phyloP scores from a whole-genome alignment of 192 early-diverging fungal genomes.

The Coemansia asiatica region DNA sequence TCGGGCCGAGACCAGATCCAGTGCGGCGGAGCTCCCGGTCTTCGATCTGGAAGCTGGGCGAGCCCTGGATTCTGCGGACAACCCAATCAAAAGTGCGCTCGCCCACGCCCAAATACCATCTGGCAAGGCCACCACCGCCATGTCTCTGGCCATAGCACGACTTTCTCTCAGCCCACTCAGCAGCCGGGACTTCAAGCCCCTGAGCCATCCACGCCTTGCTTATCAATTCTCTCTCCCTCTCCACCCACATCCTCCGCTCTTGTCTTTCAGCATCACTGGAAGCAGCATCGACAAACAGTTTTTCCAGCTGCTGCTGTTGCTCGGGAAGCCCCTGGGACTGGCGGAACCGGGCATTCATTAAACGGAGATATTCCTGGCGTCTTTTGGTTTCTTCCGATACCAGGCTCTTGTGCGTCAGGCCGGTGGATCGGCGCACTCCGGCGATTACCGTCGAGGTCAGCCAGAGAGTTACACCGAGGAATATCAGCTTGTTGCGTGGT shows the following conservation, averaged over 20 bases:
- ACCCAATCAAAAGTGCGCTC: conserved; percentile 52
- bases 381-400: neutral
- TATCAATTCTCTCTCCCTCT: neutral
- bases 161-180: conserved; percentile 1
- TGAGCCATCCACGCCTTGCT: neutral
- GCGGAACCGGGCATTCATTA: conserved; percentile 4
- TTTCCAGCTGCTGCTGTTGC: conserved; percentile 17
- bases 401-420: conserved; percentile 27
- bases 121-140: conserved; percentile 18
- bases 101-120: conserved; percentile 41
- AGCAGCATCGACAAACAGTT: conserved; percentile 21
- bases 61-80: conserved; percentile 19
- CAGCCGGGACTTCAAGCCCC: conserved; percentile 9
- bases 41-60: conserved; percentile 21
- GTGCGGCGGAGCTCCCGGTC: neutral
- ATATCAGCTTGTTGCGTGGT: conserved; percentile 25
- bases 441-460: conserved; percentile 40
- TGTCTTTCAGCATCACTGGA: conserved; percentile 7
- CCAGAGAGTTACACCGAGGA: conserved; percentile 38
- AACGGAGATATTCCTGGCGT: neutral
- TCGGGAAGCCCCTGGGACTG: neutral
- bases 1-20: neutral
- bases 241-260: conserved; percentile 15
- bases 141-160: neutral
- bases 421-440: conserved; percentile 32